Percentiles rank a stretch among this genome's conserved stretches.
phyloP scores from a whole-genome alignment of 176 grass and related monocot species.

The Carex scoparia region DNA sequence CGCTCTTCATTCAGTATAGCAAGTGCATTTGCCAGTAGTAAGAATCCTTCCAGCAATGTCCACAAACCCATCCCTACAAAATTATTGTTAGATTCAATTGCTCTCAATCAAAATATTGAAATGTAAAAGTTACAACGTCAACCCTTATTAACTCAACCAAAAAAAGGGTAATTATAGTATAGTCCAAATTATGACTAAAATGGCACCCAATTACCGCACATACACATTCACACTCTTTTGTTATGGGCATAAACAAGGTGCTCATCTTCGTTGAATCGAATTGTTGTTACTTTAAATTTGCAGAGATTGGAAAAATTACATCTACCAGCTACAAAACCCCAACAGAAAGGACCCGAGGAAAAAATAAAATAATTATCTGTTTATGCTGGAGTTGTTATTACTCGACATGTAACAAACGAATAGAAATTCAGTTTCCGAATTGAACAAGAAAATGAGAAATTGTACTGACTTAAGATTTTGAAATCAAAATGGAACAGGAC shows the following conservation, averaged over 20 bases:
- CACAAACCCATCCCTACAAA: constrained; percentile 69
- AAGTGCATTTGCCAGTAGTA: constrained; percentile 73
- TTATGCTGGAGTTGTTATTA: not conserved
- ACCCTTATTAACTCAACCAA: not conserved
- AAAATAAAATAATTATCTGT: not conserved
- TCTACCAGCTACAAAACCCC: not conserved
- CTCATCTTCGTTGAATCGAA: not conserved
- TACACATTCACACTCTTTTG: not conserved
- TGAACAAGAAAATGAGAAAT: not conserved
- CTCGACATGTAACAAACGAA: not conserved
- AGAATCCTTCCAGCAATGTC: constrained; percentile 61
- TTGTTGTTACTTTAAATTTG: not conserved
- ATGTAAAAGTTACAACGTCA: not conserved
- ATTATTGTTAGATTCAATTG: not conserved
- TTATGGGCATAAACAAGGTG: not conserved
- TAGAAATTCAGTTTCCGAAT: not conserved
- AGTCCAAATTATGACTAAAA: not conserved
- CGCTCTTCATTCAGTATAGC: constrained; percentile 80
- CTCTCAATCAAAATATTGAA: not conserved
- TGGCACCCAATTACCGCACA: not conserved
- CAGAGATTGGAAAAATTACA: not conserved
- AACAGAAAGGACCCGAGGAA: not conserved
- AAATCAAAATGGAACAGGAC: not conserved
- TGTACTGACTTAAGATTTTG: not conserved
- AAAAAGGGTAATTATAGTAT: not conserved